Base-by-base conservation (phyloP, 441 rosid species). In the Theobroma grandiflorum region DNA sequence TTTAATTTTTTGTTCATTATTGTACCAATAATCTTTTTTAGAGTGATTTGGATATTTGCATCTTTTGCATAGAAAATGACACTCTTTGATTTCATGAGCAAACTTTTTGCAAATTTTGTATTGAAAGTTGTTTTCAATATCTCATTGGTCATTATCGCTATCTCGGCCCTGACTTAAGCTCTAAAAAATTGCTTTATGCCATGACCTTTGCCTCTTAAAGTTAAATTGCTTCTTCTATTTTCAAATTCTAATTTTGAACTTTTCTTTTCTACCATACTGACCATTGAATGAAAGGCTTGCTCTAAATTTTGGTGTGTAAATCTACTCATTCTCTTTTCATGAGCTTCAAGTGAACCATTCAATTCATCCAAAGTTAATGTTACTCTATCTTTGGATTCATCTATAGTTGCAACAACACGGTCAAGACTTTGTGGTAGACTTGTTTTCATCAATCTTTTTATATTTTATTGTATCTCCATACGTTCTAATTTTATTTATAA, bases 271-370 rank as follows among this genome's bases (percentile, higher is more conserved):
- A 0, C 63, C 3, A 59, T 0, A 15, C 22, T 75, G 2, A 26
- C 35, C 69, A 59, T 75, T 4, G 69, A 75, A 4, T 75, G 58
- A 31, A 75, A 74, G 5, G 14, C 31, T 11, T 75, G 40, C 59
- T 78, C 57, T 4, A 67, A 4, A 11, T 4, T 4, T 31, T 78
- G 26, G 0, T 42, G 3, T 9, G 26, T 26, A 0, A 18, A 78
- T n/a, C 4, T 10, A 35, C 11, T 45, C 10, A 71, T 33, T 43
- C 50, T 45, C 14, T 71, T 11, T n/a, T 71, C 61, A 71, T 45
- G 45, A 1, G 76, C 47, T 14, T 26, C 8, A 37, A 72, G 42
- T 26, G 74, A 68, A 2, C 61, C 62, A 31, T n/a, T 76, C 18
- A 64, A 20, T 50, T 78, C 38, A 43, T 35, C 10, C 49, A 72